A percentile compares a stretch with the other conserved stretches of the same genome.
Evolutionary conservation across 116 monocot species (phyloP).

Genomic region (Dioscorea cayenensis): DNA sequence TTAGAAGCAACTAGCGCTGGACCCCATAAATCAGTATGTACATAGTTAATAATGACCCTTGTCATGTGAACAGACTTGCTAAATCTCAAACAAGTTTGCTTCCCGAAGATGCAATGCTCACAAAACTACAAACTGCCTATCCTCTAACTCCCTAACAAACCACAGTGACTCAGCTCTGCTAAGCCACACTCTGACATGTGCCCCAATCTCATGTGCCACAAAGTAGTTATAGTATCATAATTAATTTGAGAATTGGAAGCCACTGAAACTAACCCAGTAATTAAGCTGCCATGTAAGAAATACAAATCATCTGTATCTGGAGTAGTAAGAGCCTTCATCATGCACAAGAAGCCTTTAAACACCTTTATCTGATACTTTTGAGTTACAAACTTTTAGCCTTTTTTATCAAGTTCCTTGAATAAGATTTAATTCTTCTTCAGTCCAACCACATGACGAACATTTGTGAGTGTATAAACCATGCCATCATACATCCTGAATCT

Average conservation of each 20-base stretch:
- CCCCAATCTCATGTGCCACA: conserved; percentile 15
- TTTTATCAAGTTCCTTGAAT: too few relatives aligned
- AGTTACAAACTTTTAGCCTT: too few relatives aligned
- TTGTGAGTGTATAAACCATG: background rate
- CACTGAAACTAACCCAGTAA: background rate
- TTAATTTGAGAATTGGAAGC: background rate
- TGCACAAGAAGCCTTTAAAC: too few relatives aligned
- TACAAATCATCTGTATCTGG: too few relatives aligned
- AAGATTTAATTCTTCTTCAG: background rate
- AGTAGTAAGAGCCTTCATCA: too few relatives aligned
- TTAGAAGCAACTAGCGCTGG: too few relatives aligned
- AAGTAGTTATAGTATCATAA: background rate
- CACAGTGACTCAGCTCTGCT: conserved; percentile 2
- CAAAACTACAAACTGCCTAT: conserved; percentile 12
- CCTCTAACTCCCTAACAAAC: background rate
- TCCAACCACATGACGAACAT: conserved; percentile 3
- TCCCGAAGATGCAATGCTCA: conserved; percentile 3
- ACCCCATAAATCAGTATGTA: too few relatives aligned
- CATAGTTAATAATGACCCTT: background rate
- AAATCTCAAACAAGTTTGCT: background rate
- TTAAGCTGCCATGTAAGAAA: too few relatives aligned
- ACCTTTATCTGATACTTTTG: too few relatives aligned
- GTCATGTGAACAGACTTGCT: background rate
- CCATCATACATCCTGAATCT: conserved; percentile 4
- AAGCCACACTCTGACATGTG: conserved; percentile 5